phyloP scores from a whole-genome alignment of 2,329 filamentous ascomycete genomes.

The Parastagonospora avenae region DNA sequence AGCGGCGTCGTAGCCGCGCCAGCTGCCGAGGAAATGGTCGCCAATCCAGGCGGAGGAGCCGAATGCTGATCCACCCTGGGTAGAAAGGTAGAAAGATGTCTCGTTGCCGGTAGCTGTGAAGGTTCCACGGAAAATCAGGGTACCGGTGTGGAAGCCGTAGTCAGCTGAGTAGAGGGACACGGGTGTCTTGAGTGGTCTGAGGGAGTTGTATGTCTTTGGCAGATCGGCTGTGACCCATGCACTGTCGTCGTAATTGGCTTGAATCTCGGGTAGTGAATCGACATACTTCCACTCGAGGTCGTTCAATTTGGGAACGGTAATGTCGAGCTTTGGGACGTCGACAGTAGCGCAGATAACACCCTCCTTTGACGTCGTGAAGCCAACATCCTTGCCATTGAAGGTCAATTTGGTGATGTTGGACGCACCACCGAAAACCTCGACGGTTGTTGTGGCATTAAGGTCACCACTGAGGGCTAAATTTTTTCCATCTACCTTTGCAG shows the following conservation, averaged over 20 bases:
- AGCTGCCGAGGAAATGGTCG: constrained; percentile 67
- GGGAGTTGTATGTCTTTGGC: constrained; percentile 65
- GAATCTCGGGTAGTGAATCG: constrained; percentile 73
- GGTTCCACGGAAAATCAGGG: constrained; percentile 70
- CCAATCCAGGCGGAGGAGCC: constrained; percentile 72
- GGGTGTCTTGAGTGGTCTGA: constrained; percentile 62
- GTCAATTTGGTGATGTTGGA: constrained; percentile 58
- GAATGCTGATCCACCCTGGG: constrained; percentile 71
- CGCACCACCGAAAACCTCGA: constrained; percentile 71
- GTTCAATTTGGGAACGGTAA: constrained; percentile 63
- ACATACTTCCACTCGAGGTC: constrained; percentile 70
- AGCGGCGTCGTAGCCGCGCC: constrained; percentile 60
- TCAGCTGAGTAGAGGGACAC: constrained; percentile 69
- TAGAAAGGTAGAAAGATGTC: constrained; percentile 60
- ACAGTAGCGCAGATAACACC: constrained; percentile 60
- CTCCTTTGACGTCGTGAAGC: constrained; percentile 48
- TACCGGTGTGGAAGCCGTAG: constrained; percentile 75
- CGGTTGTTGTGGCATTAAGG: constrained; percentile 68
- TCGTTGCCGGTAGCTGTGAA: constrained; percentile 70
- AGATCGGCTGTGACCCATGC: constrained; percentile 67
- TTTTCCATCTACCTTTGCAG: constrained; percentile 60
- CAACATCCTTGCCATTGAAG: constrained; percentile 61
- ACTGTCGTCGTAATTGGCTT: constrained; percentile 68
- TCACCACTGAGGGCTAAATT: constrained; percentile 70
- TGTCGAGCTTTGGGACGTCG: constrained; percentile 61